Evolutionary conservation across 345 rosid species (phyloP).

Genomic region (Populus alba): DNA sequence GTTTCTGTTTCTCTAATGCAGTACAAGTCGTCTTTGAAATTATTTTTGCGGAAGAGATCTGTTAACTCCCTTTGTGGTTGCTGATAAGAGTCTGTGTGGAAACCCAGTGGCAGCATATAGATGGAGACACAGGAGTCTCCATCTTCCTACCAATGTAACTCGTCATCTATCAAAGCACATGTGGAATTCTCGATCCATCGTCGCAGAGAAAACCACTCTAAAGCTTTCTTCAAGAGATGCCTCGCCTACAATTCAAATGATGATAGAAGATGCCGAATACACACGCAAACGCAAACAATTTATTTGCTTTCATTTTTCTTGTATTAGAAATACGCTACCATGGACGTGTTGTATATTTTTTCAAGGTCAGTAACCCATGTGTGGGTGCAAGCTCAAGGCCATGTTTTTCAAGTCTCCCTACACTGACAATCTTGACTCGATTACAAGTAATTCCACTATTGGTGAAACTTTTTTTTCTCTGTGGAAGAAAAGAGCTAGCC

Average conservation of each 20-base stretch:
- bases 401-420: background rate
- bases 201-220: background rate
- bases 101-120: too few species aligned
- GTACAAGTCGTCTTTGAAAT: constrained; percentile 23
- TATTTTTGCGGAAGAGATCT: constrained; percentile 21
- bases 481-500: background rate
- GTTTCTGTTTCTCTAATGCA: constrained; percentile 9
- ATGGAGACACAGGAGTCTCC: background rate
- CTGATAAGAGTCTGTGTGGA: too few species aligned
- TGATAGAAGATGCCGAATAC: background rate
- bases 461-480: background rate
- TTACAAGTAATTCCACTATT: background rate
- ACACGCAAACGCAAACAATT: background rate
- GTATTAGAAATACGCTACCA: background rate
- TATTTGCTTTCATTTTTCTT: background rate
- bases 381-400: background rate
- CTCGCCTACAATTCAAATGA: background rate
- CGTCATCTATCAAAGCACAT: background rate
- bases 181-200: background rate
- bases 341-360: background rate
- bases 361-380: background rate
- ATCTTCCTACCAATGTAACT: background rate
- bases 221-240: background rate
- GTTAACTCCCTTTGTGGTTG: background rate
- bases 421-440: background rate